Conservation (phyloP, 345 rosid species). For the Rubroshorea leprosula region DNA sequence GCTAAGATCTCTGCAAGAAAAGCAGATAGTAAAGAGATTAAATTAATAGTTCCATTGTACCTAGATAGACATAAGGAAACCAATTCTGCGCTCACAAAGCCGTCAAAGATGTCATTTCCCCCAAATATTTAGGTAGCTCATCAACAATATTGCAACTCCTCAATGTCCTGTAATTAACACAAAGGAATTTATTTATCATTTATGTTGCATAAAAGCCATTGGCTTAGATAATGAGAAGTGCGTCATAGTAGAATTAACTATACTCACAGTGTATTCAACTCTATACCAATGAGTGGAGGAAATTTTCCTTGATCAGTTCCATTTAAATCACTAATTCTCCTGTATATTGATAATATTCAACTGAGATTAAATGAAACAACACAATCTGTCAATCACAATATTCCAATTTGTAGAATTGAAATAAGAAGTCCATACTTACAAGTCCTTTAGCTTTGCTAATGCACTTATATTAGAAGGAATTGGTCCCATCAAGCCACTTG, state of each 20-base stretch:
- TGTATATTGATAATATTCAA: not conserved
- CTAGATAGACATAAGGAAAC: too few species aligned
- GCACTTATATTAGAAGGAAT: too few species aligned
- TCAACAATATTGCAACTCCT: not conserved
- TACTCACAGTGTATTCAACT: slow-evolving; percentile 33
- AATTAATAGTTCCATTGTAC: too few species aligned
- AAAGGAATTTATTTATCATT: too few species aligned
- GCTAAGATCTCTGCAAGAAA: slow-evolving; percentile 39
- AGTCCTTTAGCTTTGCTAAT: not conserved
- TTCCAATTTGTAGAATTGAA: not conserved
- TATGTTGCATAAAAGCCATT: not conserved
- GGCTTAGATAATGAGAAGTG: not conserved
- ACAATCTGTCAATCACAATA: too few species aligned
- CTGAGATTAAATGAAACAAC: not conserved
- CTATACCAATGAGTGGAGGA: slow-evolving; percentile 29
- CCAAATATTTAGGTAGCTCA: slow-evolving; percentile 38
- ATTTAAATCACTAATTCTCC: not conserved
- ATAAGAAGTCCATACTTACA: not conserved
- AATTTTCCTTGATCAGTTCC: slow-evolving; percentile 19
- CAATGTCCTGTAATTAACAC: not conserved
- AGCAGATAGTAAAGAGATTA: too few species aligned
- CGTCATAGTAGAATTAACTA: not conserved
- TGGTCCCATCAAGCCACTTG: too few species aligned
- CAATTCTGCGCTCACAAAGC: slow-evolving; percentile 35
- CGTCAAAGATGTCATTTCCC: slow-evolving; percentile 11